Evolutionary conservation across 805 yeast species (phyloP).

Genomic region (Starmerella vitae): DNA sequence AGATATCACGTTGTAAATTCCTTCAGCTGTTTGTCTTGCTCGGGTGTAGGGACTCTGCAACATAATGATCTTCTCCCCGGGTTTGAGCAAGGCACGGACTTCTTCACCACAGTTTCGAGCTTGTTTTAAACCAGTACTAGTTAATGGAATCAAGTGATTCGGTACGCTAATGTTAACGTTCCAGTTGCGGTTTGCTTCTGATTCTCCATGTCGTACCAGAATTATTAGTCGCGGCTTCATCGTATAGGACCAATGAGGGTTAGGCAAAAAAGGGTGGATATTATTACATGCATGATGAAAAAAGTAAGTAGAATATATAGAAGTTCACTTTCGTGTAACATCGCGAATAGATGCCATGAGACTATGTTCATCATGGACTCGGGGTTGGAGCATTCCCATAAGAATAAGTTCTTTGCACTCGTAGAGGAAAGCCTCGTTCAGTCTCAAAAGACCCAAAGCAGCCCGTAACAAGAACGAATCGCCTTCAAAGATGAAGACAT

Average conservation of each 20-base stretch:
- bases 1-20: constrained; percentile 42
- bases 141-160: constrained; percentile 66
- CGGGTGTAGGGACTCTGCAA: constrained; percentile 79
- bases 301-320: too few relatives aligned
- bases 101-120: constrained; percentile 29
- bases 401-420: constrained; percentile 39
- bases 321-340: constrained; percentile 8
- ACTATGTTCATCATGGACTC: constrained; percentile 10
- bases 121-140: constrained; percentile 48
- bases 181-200: constrained; percentile 80
- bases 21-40: constrained; percentile 71
- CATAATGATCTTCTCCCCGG: constrained; percentile 52
- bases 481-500: constrained; percentile 49
- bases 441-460: constrained; percentile 39
- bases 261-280: background rate
- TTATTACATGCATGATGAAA: background rate
- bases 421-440: constrained; percentile 38
- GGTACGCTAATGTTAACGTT: constrained; percentile 63
- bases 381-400: constrained; percentile 17
- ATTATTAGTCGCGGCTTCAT: constrained; percentile 39
- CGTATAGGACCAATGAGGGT: background rate
- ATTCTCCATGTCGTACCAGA: constrained; percentile 82
- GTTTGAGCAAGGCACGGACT: constrained; percentile 28
- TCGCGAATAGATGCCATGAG: constrained; percentile 13
- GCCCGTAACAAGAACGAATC: constrained; percentile 42